Conservation (phyloP, 139 green algal species). For the Medakamo hakoo region DNA sequence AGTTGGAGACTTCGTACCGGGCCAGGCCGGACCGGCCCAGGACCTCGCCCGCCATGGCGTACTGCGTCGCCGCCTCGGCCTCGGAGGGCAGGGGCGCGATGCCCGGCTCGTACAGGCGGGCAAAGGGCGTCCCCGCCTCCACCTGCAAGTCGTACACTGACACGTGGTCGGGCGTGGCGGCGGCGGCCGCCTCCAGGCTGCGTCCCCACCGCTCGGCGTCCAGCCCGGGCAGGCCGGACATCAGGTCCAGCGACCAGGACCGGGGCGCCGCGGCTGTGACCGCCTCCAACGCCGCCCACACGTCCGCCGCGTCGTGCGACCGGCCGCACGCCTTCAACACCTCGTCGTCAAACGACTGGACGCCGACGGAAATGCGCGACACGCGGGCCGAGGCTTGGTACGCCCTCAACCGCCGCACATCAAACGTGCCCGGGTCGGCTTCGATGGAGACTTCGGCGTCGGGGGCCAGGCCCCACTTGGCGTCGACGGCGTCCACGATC, state of each 20-base stretch:
- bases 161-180: constrained; percentile 53
- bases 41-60: constrained; percentile 28
- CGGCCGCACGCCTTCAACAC: constrained; percentile 51
- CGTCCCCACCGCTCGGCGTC: constrained; percentile 38
- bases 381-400: constrained; percentile 70
- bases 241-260: constrained; percentile 87
- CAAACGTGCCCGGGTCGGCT: constrained; percentile 90
- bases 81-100: constrained; percentile 40
- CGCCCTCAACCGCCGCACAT: constrained; percentile 36
- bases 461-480: constrained; percentile 42
- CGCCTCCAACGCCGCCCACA: constrained; percentile 44
- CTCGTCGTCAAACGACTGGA: constrained; percentile 48
- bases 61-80: constrained; percentile 59
- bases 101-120: constrained; percentile 43
- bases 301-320: constrained; percentile 45
- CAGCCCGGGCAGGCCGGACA: constrained; percentile 65
- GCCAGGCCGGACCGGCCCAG: constrained; percentile 18
- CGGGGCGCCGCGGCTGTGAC: constrained; percentile 29
- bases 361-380: constrained; percentile 76
- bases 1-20: constrained; percentile 89
- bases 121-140: constrained; percentile 84
- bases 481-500: constrained; percentile 42
- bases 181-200: constrained; percentile 44
- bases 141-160: constrained; percentile 95
- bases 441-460: constrained; percentile 80